Evolutionary conservation across 2,329 filamentous ascomycete species (phyloP), one percentile per base, ranked within the genome.

Genomic region (Emericellopsis cladophorae): DNA sequence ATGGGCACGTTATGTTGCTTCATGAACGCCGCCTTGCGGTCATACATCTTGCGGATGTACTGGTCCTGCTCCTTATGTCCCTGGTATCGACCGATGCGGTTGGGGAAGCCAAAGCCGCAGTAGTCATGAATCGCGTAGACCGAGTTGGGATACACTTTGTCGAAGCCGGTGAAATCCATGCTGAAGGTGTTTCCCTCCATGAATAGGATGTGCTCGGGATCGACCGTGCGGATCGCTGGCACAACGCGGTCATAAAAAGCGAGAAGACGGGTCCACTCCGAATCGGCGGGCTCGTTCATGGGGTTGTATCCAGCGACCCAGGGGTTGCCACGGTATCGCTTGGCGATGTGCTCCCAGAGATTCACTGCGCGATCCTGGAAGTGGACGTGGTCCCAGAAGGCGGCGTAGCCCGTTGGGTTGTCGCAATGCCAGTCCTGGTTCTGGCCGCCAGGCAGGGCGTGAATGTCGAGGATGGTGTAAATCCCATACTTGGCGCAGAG

Each of bases 71-170:
- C 51, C 44, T 40, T 62, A 54, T 47, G 69, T 55, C 35, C 64
- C 56, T 5, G 51, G 42, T 0, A 54, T 52, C 49, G 64, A 67
- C n/a, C 48, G 47, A 43, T 65, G 50, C 32, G 48, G 1, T 52
- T 50, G 0, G 59, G 71, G 44, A 75, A 74, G 0, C 70, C 72
- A 50, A 68, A 66, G 16, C 57, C 51, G n/a, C 60, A 61, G 49
- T 75, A 75, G 47, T 75, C 71, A 45, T 75, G 71, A 23, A 71
- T 57, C 2, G 66, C 59, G 47, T 74, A 74, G 2, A 71, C 70
- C 2, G 59, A 57, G 44, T 69, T 69, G 1, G 66, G 63, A 7
- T 69, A 55, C 4, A 58, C 47, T 6, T 60, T 51, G 15, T 58
- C 52, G 12, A 63, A 52, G 3, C 48, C 50, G 2, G 50, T 45